Evolutionary conservation across 495 filamentous ascomycete genomes (phyloP).

Genomic region (Aspergillus hancockii): DNA sequence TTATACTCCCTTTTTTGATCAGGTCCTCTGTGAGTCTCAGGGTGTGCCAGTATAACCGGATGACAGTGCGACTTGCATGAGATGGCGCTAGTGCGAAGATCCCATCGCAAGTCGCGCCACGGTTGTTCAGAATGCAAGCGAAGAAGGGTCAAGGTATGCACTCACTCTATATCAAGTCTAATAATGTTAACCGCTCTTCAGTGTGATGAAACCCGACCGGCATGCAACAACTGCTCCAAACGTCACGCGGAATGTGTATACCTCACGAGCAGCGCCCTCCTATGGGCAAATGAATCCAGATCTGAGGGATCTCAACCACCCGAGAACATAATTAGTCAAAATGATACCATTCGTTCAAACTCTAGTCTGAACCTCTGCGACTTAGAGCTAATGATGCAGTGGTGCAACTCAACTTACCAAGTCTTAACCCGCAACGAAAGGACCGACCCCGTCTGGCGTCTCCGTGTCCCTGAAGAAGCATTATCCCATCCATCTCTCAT

Average conservation of each 20-base stretch:
- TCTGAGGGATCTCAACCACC: slow-evolving; percentile 26
- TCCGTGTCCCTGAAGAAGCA: slow-evolving; percentile 44
- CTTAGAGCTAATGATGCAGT: slow-evolving; percentile 48
- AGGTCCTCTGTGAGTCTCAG: background rate
- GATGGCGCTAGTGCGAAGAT: slow-evolving; percentile 28
- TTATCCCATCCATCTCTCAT: slow-evolving; percentile 50
- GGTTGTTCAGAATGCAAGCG: slow-evolving; percentile 32
- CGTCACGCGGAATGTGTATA: slow-evolving; percentile 43
- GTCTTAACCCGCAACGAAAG: slow-evolving; percentile 32
- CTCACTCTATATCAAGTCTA: background rate
- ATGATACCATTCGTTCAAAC: slow-evolving; percentile 12
- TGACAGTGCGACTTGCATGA: background rate
- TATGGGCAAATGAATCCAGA: slow-evolving; percentile 37
- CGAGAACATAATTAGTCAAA: slow-evolving; percentile 25
- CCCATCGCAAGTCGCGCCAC: slow-evolving; percentile 33
- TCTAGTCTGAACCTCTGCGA: slow-evolving; percentile 35
- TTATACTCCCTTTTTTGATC: too few species aligned
- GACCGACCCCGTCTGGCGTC: slow-evolving; percentile 46
- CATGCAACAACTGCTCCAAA: slow-evolving; percentile 42
- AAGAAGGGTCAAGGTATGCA: slow-evolving; percentile 41
- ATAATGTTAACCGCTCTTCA: slow-evolving; percentile 7
- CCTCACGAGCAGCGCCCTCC: slow-evolving; percentile 35
- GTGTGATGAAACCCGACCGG: slow-evolving; percentile 42
- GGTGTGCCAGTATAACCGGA: background rate
- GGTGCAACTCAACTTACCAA: slow-evolving; percentile 40